Evolutionary conservation across 192 early-diverging fungal species (phyloP), one percentile per base, ranked within the genome.

Genomic region (Coemansia javaensis): DNA sequence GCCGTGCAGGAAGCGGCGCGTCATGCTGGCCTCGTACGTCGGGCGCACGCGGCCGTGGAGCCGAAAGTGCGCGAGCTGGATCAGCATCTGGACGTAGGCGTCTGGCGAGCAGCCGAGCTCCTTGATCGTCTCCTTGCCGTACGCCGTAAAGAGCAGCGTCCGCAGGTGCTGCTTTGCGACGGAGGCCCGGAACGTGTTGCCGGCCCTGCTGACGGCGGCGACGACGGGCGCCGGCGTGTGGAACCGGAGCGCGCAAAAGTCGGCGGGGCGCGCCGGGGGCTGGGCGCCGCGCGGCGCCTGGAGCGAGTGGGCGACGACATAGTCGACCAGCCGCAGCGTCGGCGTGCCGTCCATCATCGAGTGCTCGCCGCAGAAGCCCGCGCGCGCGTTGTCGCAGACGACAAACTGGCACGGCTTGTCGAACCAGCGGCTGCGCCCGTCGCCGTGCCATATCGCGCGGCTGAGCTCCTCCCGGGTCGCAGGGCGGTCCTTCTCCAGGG

Each of bases 321-420:
- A 92, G 52, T 98, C 87, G 61, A 87, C 91, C 56, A 94, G 68
- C 23, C 92, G 85, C 62, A 77, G 73, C 5, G 92, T 94, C 25
- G 89, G 86, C 5, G 90, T 99, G 40, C 90, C 96, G 59, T 99
- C 96, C 93, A 99, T 90, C 62, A 82, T 84, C 32, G 88, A 88
- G 69, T 90, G 88, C 79, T 99, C 96, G 54, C 94, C 96, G 27
- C 79, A 82, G 73, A 99, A 96, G 3, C 91, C 96, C 21, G 94
- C 94, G 47, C 90, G 91, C 43, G 84, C 93, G 77, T 96, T 99
- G 41, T 94, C 94, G 62, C 85, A 89, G 40, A 97, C 85, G 63
- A 97, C 85, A 56, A 99, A 97, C 74, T 99, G 94, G 40, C 90
- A 77, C 9, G 90, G 77, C 81, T 99, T 97, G 79, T 99, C 96